Conservation (phyloP, 2,329 filamentous ascomycete species). For the Apiospora rasikravindrae region DNA sequence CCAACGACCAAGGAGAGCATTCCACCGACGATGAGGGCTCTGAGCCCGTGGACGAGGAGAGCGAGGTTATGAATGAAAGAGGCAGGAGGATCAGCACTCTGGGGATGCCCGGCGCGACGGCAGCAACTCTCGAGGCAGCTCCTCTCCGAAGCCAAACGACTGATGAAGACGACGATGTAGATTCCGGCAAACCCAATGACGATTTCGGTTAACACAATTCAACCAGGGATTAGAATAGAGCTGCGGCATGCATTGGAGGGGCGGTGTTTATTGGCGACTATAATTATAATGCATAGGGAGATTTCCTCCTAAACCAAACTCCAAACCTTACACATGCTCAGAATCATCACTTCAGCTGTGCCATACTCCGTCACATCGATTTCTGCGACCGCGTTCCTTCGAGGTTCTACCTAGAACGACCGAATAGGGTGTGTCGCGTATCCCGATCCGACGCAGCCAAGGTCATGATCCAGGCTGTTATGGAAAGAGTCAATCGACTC, state of each 20-base stretch:
- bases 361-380: not conserved
- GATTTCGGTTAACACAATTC: constrained; percentile 33
- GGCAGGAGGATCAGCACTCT: constrained; percentile 62
- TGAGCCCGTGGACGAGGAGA: constrained; percentile 38
- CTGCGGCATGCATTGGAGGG: constrained; percentile 5
- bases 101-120: constrained; percentile 45
- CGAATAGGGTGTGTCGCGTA: not conserved
- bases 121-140: constrained; percentile 54
- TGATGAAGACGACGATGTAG: constrained; percentile 30
- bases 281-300: constrained; percentile 14
- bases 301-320: not conserved
- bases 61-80: constrained; percentile 52
- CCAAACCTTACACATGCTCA: not conserved
- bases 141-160: constrained; percentile 42
- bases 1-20: constrained; percentile 31
- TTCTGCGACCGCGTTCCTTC: not conserved
- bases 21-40: constrained; percentile 20
- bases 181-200: constrained; percentile 31
- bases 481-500: not conserved
- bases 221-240: constrained; percentile 14
- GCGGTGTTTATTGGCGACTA: not conserved
- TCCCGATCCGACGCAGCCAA: not conserved
- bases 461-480: not conserved
- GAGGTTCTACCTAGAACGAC: not conserved
- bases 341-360: not conserved